These are phyloP conservation scores for Hymenoscyphus albidus DNA, from an alignment of 2,329 filamentous ascomycete species.

Conservation along the genomic window DNA sequence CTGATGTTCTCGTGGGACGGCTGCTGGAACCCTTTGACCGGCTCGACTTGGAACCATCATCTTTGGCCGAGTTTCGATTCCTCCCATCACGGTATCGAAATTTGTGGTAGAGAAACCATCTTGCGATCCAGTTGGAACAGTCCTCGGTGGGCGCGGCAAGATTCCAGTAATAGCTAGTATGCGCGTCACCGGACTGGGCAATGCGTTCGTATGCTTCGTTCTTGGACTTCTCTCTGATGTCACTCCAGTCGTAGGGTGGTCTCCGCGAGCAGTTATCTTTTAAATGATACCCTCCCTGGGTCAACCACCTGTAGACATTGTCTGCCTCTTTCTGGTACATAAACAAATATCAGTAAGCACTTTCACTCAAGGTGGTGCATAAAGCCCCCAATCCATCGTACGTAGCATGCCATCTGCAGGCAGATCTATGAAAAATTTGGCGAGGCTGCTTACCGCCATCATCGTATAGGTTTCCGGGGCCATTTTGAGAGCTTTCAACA, in stretches of 20 bases:
- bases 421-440: not conserved
- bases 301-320: slow-evolving; percentile 31
- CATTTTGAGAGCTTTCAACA: slow-evolving; percentile 31
- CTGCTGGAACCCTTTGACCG: not conserved
- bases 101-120: slow-evolving; percentile 36
- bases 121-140: slow-evolving; percentile 34
- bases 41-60: slow-evolving; percentile 6
- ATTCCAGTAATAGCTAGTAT: slow-evolving; percentile 32
- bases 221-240: slow-evolving; percentile 33
- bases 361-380: not conserved
- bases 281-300: slow-evolving; percentile 28
- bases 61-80: slow-evolving; percentile 26
- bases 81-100: slow-evolving; percentile 35
- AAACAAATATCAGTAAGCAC: slow-evolving; percentile 24
- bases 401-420: not conserved
- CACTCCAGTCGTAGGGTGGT: slow-evolving; percentile 35
- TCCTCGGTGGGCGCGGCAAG: slow-evolving; percentile 23
- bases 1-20: slow-evolving; percentile 2
- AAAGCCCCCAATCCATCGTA: not conserved
- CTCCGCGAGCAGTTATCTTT: slow-evolving; percentile 32
- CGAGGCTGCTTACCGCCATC: slow-evolving; percentile 33
- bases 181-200: slow-evolving; percentile 21
- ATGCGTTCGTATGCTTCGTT: slow-evolving; percentile 32
- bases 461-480: slow-evolving; percentile 27
- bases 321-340: slow-evolving; percentile 34